Conservation (phyloP, 257 asterid species). For the Eustoma russellianum region DNA sequence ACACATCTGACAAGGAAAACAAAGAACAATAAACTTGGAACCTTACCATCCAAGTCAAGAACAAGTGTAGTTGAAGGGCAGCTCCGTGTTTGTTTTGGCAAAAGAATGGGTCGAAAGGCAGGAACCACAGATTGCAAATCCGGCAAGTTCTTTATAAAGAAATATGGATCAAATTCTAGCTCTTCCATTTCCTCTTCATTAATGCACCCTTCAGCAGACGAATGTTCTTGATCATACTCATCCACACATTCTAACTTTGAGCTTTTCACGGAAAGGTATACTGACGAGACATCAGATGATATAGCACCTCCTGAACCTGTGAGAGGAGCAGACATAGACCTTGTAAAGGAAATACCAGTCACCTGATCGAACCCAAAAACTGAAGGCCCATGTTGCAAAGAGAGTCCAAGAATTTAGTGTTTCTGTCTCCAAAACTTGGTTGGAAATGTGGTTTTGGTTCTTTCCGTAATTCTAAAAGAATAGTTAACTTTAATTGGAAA, state of each 20-base stretch:
- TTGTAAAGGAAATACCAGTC: background rate
- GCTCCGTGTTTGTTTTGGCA: slow-evolving; percentile 94
- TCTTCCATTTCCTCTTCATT: slow-evolving; percentile 68
- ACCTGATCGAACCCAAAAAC: too few relatives aligned
- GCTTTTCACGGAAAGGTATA: slow-evolving; percentile 55
- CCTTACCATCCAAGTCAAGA: slow-evolving; percentile 88
- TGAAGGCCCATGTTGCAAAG: too few relatives aligned
- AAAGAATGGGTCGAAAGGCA: slow-evolving; percentile 56
- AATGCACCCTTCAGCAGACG: slow-evolving; percentile 44
- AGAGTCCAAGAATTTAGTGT: too few relatives aligned
- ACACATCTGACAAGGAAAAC: background rate
- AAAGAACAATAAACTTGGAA: background rate
- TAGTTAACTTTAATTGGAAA: background rate
- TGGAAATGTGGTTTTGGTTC: background rate
- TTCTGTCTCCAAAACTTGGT: too few relatives aligned
- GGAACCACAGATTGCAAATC: slow-evolving; percentile 81
- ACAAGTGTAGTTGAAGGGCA: slow-evolving; percentile 92
- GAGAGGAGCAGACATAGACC: slow-evolving; percentile 13
- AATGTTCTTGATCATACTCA: slow-evolving; percentile 61
- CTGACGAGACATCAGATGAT: slow-evolving; percentile 60
- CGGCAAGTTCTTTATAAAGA: slow-evolving; percentile 85
- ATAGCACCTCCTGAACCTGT: slow-evolving; percentile 43
- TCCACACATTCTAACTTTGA: slow-evolving; percentile 78
- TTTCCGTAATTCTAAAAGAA: background rate
- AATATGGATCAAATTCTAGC: slow-evolving; percentile 88